phyloP scores from a whole-genome alignment of 2,329 filamentous ascomycete genomes.

The Phaeophleospora eucalypticola region DNA sequence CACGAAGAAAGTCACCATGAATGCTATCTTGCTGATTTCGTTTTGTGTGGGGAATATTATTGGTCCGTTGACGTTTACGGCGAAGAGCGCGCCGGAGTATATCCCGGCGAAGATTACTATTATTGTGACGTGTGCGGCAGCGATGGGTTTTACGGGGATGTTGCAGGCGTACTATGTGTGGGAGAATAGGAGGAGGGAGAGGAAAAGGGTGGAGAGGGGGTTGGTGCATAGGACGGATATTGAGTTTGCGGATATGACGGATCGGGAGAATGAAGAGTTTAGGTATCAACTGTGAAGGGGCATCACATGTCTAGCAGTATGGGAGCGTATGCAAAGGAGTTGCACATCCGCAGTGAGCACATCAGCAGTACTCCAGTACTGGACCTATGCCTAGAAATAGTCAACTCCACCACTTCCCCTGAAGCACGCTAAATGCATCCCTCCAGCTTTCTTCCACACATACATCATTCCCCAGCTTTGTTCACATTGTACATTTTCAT shows the following conservation, averaged over 20 bases:
- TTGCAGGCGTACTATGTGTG: constrained; percentile 51
- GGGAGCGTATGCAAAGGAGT: too few species aligned
- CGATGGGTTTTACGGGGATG: constrained; percentile 38
- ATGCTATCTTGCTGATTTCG: constrained; percentile 50
- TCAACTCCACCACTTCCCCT: background rate
- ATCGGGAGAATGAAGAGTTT: constrained; percentile 30
- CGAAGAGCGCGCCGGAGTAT: constrained; percentile 35
- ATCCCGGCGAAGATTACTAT: constrained; percentile 44
- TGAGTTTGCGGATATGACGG: constrained; percentile 30
- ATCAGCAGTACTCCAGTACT: too few species aligned
- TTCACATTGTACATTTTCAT: background rate
- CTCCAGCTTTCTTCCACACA: background rate
- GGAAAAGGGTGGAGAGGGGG: constrained; percentile 1
- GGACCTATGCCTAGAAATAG: too few species aligned
- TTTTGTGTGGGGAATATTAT: constrained; percentile 41
- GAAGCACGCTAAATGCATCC: background rate
- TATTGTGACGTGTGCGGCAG: constrained; percentile 33
- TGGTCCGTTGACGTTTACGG: constrained; percentile 38
- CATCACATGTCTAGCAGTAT: too few species aligned
- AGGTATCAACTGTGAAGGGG: constrained; percentile 13
- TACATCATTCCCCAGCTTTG: too few species aligned
- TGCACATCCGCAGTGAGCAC: too few species aligned
- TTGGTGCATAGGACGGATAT: constrained; percentile 13
- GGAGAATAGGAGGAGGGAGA: constrained; percentile 38
- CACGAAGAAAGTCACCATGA: constrained; percentile 57